A percentile compares a stretch with the other conserved stretches of the same genome.
These are phyloP conservation scores for Phialocephala subalpina DNA, from an alignment of 2,329 filamentous ascomycete genomes.

Conservation along the genomic window DNA sequence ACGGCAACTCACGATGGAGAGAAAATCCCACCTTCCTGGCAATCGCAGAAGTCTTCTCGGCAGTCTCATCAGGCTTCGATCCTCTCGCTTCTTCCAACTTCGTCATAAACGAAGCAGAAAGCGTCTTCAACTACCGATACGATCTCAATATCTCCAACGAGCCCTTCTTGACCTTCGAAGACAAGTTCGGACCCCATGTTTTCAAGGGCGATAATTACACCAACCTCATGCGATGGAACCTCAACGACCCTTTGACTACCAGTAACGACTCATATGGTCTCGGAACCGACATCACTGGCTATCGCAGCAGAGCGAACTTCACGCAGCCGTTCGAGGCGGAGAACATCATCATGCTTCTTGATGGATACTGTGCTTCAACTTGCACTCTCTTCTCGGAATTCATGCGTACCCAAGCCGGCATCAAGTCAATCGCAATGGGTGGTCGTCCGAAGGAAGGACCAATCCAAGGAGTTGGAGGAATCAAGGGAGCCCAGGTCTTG, in stretches of 20 bases:
- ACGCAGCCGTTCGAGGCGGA: slow-evolving; percentile 49
- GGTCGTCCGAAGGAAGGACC: slow-evolving; percentile 61
- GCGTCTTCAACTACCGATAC: slow-evolving; percentile 39
- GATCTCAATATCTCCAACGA: slow-evolving; percentile 39
- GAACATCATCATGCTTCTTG: slow-evolving; percentile 50
- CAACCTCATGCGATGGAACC: slow-evolving; percentile 38
- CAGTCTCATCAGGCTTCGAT: slow-evolving; percentile 37
- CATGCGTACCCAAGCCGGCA: slow-evolving; percentile 58
- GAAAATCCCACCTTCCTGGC: slow-evolving; percentile 35
- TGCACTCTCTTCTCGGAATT: slow-evolving; percentile 66
- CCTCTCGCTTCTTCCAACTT: slow-evolving; percentile 34
- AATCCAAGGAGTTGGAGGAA: slow-evolving; percentile 72
- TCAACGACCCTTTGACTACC: slow-evolving; percentile 38
- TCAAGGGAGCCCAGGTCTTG: slow-evolving; percentile 60
- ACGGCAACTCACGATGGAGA: slow-evolving; percentile 38
- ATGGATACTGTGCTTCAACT: slow-evolving; percentile 66
- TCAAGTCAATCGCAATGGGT: slow-evolving; percentile 65
- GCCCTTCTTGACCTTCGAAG: slow-evolving; percentile 35
- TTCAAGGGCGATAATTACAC: slow-evolving; percentile 37
- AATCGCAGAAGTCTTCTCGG: slow-evolving; percentile 34
- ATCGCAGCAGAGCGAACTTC: slow-evolving; percentile 40
- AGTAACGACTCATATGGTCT: slow-evolving; percentile 36
- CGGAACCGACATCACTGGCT: slow-evolving; percentile 45
- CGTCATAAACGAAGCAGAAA: slow-evolving; percentile 33
- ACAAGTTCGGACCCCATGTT: slow-evolving; percentile 38